Conservation (phyloP, 2,329 filamentous ascomycete species). For the Xylariomycetidae sp. region DNA sequence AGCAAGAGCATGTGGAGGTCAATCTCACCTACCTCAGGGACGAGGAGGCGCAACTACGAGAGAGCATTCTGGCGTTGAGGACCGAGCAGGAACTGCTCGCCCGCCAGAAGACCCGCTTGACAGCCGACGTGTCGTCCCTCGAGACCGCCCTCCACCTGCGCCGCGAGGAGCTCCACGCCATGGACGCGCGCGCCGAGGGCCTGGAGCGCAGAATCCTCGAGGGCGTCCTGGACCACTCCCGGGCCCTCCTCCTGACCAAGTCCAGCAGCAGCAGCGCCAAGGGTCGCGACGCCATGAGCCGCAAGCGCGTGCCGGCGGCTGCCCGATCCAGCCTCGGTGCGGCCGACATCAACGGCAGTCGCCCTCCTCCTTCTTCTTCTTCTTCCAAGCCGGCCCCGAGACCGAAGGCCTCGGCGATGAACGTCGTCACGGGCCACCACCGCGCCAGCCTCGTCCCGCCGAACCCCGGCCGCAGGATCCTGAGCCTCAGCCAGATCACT, state of each 20-base stretch:
- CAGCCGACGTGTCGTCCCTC: slow-evolving; percentile 82
- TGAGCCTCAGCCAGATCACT: slow-evolving; percentile 86
- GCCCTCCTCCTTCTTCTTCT: no score
- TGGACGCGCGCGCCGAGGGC: slow-evolving; percentile 84
- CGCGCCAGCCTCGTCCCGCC: slow-evolving; percentile 39
- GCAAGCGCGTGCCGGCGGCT: slow-evolving; percentile 45
- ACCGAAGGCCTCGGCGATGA: slow-evolving; percentile 33
- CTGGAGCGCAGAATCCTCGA: slow-evolving; percentile 91
- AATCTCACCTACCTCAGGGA: slow-evolving; percentile 47
- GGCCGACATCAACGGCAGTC: slow-evolving; percentile 15
- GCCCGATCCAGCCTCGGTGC: slow-evolving; percentile 38
- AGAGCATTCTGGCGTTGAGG: slow-evolving; percentile 54
- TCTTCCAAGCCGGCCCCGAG: background rate
- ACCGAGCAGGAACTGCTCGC: slow-evolving; percentile 71
- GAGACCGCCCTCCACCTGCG: slow-evolving; percentile 87
- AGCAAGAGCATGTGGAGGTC: slow-evolving; percentile 58
- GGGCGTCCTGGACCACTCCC: slow-evolving; percentile 93
- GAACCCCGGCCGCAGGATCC: slow-evolving; percentile 65
- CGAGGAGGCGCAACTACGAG: slow-evolving; percentile 50
- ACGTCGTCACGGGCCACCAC: slow-evolving; percentile 51
- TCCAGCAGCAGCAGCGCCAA: slow-evolving; percentile 54
- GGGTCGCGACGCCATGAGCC: slow-evolving; percentile 52
- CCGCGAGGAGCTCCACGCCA: slow-evolving; percentile 83
- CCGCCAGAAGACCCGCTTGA: slow-evolving; percentile 73
- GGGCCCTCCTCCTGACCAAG: slow-evolving; percentile 78